Base-by-base conservation (phyloP, 306 rosid species). In the Erythrophleum fordii region DNA sequence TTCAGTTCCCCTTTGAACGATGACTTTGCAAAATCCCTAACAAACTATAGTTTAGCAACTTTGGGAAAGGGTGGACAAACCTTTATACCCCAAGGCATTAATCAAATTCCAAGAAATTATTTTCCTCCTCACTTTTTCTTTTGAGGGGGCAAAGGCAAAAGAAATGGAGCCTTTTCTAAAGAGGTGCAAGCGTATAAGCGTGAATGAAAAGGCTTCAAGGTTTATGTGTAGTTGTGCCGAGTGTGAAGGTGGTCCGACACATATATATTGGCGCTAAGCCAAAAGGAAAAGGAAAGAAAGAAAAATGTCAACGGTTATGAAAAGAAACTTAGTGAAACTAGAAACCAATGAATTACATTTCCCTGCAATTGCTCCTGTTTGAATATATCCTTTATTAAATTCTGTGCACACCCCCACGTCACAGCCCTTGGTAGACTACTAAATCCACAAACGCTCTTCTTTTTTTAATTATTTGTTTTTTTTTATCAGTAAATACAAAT, bases 221-320 rank as follows among this genome's bases (percentile, higher is more conserved):
- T 51, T 51, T 86, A 29, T 91, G 93, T 87, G 80, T 77, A 89
- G 80, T 72, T 90, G 97, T 85, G 92, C 92, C 34, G 66, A 84
- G 92, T 91, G 98, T 88, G 80, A 66, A 85, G 82, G 97, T 93
- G 98, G 98, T 90, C 98, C 98, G 92, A 81, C 16, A 25, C 69
- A 77, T 80, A 46, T 42, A 52, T 66, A 53, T 85, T 83, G 87
- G 87, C 78, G 77, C 76, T 82, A 85, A 84, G 74, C 85, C 82
- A 82, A 79, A 85, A 79, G 79, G 35, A 78, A 83, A 84, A 83
- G 82, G 80, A 70, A 64, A 64, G 71, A 72, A 52, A 59, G 65
- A 55, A 69, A 82, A 84, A 88, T 91, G 99, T 95, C 99, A 95
- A 93, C 94, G 97, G 85, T 75, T 82, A 77, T 52, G 81, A 77